Evolutionary conservation across 2,329 filamentous ascomycete species (phyloP).

Genomic region (Xylariomycetidae sp.): DNA sequence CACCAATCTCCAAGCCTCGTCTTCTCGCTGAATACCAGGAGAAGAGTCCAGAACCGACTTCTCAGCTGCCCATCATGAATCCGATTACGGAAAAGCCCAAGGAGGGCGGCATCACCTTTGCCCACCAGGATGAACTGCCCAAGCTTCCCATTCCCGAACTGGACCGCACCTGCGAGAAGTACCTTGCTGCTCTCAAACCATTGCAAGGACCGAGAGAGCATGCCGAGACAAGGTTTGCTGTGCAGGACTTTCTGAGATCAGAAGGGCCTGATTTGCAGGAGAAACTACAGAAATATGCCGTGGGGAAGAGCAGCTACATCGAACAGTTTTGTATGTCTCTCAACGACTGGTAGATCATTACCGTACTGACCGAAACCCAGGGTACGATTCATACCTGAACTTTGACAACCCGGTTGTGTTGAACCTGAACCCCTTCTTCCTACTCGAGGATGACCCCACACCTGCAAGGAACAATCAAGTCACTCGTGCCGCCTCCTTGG

Average conservation of each 20-base stretch:
- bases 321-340: slow-evolving; percentile 86
- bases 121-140: slow-evolving; percentile 78
- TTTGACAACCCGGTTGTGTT: slow-evolving; percentile 96
- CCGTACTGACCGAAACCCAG: slow-evolving; percentile 38
- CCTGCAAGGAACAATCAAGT: slow-evolving; percentile 95
- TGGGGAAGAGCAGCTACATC: slow-evolving; percentile 90
- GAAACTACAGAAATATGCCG: slow-evolving; percentile 83
- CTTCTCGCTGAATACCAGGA: no score
- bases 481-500: slow-evolving; percentile 85
- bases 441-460: slow-evolving; percentile 94
- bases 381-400: slow-evolving; percentile 98
- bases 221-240: slow-evolving; percentile 71
- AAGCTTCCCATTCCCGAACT: slow-evolving; percentile 92
- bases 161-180: slow-evolving; percentile 69
- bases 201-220: slow-evolving; percentile 78
- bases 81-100: slow-evolving; percentile 40
- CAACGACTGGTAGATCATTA: background rate
- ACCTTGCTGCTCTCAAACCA: slow-evolving; percentile 72
- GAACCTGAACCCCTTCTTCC: slow-evolving; percentile 96
- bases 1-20: slow-evolving; percentile 32
- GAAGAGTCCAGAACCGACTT: slow-evolving; percentile 21
- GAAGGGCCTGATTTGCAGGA: slow-evolving; percentile 85
- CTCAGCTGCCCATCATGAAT: slow-evolving; percentile 24
- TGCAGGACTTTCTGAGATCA: slow-evolving; percentile 72
- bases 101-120: slow-evolving; percentile 77